Evolutionary conservation across 345 rosid species (phyloP).

Genomic region (Combretum micranthum): DNA sequence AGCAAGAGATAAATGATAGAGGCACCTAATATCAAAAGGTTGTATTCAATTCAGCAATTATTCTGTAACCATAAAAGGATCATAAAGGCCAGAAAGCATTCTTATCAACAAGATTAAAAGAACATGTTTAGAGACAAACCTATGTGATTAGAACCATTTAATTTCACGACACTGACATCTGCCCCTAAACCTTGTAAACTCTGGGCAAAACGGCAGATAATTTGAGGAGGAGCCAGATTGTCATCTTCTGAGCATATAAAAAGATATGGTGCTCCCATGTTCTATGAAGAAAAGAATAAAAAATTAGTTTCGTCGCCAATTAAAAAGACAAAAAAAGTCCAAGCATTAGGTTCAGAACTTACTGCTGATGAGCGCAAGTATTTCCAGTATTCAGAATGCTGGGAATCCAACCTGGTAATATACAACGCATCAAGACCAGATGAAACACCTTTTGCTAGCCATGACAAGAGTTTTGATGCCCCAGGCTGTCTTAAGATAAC

Average conservation of each 20-base stretch:
- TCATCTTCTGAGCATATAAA: constrained; percentile 80
- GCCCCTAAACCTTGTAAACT: constrained; percentile 65
- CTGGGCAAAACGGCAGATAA: constrained; percentile 45
- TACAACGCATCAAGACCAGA: constrained; percentile 76
- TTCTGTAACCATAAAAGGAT: not conserved
- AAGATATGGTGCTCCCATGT: constrained; percentile 75
- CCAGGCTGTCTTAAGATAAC: constrained; percentile 63
- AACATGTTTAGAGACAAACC: constrained; percentile 35
- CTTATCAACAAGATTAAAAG: constrained; percentile 1
- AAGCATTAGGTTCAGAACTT: constrained; percentile 18
- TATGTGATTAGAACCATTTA: constrained; percentile 65
- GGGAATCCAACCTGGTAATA: constrained; percentile 77
- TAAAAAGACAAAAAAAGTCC: constrained; percentile 7
- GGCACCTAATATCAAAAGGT: too few species aligned
- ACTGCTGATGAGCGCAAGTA: constrained; percentile 71
- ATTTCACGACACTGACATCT: constrained; percentile 70
- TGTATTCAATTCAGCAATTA: too few species aligned
- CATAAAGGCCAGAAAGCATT: constrained; percentile 2
- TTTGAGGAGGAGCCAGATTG: constrained; percentile 54
- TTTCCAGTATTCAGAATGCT: constrained; percentile 88
- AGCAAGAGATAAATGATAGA: too few species aligned
- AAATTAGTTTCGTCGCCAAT: not conserved
- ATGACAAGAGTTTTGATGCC: constrained; percentile 60
- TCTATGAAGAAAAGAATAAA: constrained; percentile 29
- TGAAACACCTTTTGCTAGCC: constrained; percentile 71